phyloP scores from a whole-genome alignment of 2,329 filamentous ascomycete genomes.

The Emmonsiellopsis sp. region DNA sequence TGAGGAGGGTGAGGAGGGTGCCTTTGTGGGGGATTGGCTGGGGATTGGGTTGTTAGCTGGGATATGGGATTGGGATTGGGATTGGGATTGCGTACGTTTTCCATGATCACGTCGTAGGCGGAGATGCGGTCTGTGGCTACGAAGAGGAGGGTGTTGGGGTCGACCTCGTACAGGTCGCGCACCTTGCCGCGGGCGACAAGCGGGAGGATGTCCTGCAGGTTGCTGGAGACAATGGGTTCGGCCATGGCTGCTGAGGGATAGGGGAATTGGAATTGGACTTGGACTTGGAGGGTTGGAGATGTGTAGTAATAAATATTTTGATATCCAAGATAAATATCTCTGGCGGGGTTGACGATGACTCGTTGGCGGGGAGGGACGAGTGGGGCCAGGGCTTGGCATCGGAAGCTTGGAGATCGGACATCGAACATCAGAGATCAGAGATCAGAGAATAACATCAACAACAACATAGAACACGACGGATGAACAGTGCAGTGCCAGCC shows the following conservation, averaged over 20 bases:
- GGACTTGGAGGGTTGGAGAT: background rate
- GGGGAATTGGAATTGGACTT: background rate
- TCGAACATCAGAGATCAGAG: too few species aligned
- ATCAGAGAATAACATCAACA: too few species aligned
- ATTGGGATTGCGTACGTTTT: slow-evolving; percentile 47
- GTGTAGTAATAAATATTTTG: background rate
- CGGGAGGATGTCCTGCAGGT: slow-evolving; percentile 36
- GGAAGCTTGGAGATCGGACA: background rate
- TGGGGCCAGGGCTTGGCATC: background rate
- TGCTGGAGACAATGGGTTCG: slow-evolving; percentile 30
- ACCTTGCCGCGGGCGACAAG: slow-evolving; percentile 61
- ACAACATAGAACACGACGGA: too few species aligned
- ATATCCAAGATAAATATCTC: background rate
- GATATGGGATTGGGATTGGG: background rate
- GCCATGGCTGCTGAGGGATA: slow-evolving; percentile 19
- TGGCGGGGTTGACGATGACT: background rate
- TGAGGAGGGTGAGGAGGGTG: slow-evolving; percentile 56
- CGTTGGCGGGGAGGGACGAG: background rate
- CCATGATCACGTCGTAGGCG: slow-evolving; percentile 86
- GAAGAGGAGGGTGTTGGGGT: slow-evolving; percentile 65
- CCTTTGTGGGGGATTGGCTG: slow-evolving; percentile 62
- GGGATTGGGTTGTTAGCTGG: background rate
- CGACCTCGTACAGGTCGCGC: slow-evolving; percentile 67
- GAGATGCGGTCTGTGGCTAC: slow-evolving; percentile 85
- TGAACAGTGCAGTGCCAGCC: too few species aligned